phyloP scores from a whole-genome alignment of 495 filamentous ascomycete genomes.

The Letharia lupina region DNA sequence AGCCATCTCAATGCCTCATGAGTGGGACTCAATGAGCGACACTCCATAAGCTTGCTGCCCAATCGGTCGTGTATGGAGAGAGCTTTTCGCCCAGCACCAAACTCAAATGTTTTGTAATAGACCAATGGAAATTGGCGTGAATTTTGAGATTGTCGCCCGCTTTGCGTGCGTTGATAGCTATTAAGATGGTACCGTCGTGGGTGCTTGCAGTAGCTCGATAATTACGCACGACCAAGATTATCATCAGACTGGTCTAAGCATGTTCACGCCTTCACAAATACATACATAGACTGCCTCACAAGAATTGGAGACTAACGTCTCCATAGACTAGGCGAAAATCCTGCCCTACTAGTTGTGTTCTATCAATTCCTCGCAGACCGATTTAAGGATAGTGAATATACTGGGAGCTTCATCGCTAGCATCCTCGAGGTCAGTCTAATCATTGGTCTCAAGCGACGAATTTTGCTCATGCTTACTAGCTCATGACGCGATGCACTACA shows the following conservation, averaged over 20 bases:
- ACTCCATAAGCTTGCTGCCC: background rate
- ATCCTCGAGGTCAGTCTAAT: conserved; percentile 48
- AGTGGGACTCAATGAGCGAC: background rate
- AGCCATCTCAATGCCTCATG: background rate
- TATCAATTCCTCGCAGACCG: conserved; percentile 60
- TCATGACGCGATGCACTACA: conserved; percentile 56
- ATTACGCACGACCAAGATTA: background rate
- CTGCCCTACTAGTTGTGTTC: conserved; percentile 45
- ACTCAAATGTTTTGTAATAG: background rate
- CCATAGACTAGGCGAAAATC: conserved; percentile 50
- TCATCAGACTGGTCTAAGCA: background rate
- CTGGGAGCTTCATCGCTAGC: conserved; percentile 52
- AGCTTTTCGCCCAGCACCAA: background rate
- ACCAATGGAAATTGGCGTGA: background rate
- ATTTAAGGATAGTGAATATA: conserved; percentile 55
- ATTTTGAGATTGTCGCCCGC: background rate
- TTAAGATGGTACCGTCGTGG: background rate
- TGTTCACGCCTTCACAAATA: background rate
- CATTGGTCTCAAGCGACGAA: conserved; percentile 10
- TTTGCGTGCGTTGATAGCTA: background rate
- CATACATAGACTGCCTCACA: background rate
- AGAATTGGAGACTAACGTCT: conserved; percentile 25
- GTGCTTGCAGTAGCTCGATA: conserved; percentile 1
- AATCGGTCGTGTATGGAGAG: background rate
- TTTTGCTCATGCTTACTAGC: conserved; percentile 30